Percentiles rank a stretch among this genome's conserved stretches.
Conservation (phyloP, 345 rosid genomes). For the Zanthoxylum bungeanum region DNA sequence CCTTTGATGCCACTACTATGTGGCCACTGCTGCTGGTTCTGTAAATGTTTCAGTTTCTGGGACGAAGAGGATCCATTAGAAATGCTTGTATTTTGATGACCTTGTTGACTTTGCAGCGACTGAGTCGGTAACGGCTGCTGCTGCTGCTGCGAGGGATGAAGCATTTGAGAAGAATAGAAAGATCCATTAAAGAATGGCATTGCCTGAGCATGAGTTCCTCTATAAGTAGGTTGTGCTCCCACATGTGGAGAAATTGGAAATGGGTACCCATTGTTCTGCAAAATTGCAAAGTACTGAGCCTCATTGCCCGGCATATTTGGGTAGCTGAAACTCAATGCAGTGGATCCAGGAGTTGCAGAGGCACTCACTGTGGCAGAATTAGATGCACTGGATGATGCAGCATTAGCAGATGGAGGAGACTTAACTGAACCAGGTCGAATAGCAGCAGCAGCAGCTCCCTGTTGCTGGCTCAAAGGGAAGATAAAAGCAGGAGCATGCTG, state of each 20-base stretch:
- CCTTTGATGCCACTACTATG: slow-evolving; percentile 40
- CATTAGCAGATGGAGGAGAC: slow-evolving; percentile 42
- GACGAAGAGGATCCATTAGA: slow-evolving; percentile 73
- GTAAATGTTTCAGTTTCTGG: slow-evolving; percentile 84
- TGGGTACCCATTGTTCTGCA: slow-evolving; percentile 78
- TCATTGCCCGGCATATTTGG: slow-evolving; percentile 77
- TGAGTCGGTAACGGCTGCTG: slow-evolving; percentile 50
- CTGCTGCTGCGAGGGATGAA: slow-evolving; percentile 72
- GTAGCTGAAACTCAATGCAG: slow-evolving; percentile 84
- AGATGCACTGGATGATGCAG: slow-evolving; percentile 40
- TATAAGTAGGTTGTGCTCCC: slow-evolving; percentile 62
- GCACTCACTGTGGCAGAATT: slow-evolving; percentile 47
- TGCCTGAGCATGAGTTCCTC: slow-evolving; percentile 71
- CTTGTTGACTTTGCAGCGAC: slow-evolving; percentile 59
- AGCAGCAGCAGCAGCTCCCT: slow-evolving; percentile 62
- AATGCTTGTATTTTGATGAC: slow-evolving; percentile 67
- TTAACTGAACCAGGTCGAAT: slow-evolving; percentile 64
- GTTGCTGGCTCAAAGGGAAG: slow-evolving; percentile 89
- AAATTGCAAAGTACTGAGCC: slow-evolving; percentile 82
- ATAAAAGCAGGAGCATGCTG: slow-evolving; percentile 88
- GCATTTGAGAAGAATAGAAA: slow-evolving; percentile 89
- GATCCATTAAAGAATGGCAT: slow-evolving; percentile 82
- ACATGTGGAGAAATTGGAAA: slow-evolving; percentile 91
- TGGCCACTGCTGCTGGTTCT: slow-evolving; percentile 67
- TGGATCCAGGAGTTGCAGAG: slow-evolving; percentile 48